Evolutionary conservation across 371 early-diverging fungal species (phyloP).

Genomic region (Parasitella parasitica): DNA sequence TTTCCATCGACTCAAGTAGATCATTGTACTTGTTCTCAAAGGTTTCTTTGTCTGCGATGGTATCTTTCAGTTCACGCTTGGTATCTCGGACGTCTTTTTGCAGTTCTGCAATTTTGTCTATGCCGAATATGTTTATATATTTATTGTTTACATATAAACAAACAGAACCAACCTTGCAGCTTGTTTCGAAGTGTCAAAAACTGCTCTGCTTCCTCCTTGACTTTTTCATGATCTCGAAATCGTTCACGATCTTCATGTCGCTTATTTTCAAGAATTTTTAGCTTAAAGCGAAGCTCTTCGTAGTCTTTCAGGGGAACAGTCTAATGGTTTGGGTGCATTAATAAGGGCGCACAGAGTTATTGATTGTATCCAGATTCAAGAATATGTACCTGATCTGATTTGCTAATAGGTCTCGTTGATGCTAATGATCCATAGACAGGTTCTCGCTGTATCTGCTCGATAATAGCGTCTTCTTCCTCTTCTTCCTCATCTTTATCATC

Average conservation of each 20-base stretch:
- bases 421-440: slow-evolving; percentile 35
- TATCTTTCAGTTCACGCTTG: slow-evolving; percentile 59
- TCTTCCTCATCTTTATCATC: slow-evolving; percentile 5
- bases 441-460: not conserved
- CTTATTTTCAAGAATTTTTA: slow-evolving; percentile 77
- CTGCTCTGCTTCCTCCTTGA: slow-evolving; percentile 75
- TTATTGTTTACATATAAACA: not conserved
- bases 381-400: slow-evolving; percentile 44
- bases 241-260: slow-evolving; percentile 81
- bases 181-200: slow-evolving; percentile 66
- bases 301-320: slow-evolving; percentile 64
- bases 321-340: not conserved
- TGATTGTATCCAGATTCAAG: not conserved
- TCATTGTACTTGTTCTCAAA: slow-evolving; percentile 73
- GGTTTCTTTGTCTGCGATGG: slow-evolving; percentile 58
- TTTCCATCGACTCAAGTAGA: slow-evolving; percentile 75
- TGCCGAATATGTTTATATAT: not conserved
- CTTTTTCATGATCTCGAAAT: slow-evolving; percentile 70
- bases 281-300: slow-evolving; percentile 80
- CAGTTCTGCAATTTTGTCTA: slow-evolving; percentile 66
- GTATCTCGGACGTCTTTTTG: slow-evolving; percentile 73
- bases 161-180: slow-evolving; percentile 46
- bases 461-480: slow-evolving; percentile 2
- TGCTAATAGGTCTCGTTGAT: slow-evolving; percentile 35
- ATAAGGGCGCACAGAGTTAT: not conserved